A percentile compares a stretch with the other conserved stretches of the same genome.
Evolutionary conservation across 192 early-diverging fungal genomes (phyloP).

Genomic region (Coemansia sp.): DNA sequence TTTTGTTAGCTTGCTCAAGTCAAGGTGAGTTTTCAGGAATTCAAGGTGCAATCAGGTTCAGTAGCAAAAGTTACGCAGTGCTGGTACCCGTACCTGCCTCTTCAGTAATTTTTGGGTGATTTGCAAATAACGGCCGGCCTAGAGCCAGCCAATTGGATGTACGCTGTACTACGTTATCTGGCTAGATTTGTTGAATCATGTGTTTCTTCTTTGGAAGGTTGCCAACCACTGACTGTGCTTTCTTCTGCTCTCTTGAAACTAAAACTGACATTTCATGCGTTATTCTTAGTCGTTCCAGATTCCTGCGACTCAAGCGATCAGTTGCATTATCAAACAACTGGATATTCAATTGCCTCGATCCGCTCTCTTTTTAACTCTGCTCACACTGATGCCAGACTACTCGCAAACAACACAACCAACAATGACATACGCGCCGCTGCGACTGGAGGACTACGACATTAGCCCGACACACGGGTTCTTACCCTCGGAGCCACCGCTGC

Average conservation of each 20-base stretch:
- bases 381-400: background rate
- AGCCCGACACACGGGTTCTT: constrained; percentile 83
- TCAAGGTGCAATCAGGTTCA: background rate
- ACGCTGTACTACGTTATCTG: background rate
- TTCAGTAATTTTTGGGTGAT: background rate
- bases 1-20: background rate
- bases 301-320: background rate
- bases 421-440: constrained; percentile 31
- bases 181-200: background rate
- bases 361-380: background rate
- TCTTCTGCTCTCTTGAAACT: background rate
- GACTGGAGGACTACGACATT: constrained; percentile 80
- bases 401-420: background rate
- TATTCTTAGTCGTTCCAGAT: background rate
- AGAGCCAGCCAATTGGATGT: background rate
- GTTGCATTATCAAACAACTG: constrained; percentile 3
- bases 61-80: background rate
- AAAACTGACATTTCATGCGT: background rate
- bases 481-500: constrained; percentile 72
- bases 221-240: background rate
- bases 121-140: background rate
- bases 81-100: background rate
- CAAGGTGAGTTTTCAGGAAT: background rate
- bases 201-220: background rate
- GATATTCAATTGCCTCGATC: background rate